These are phyloP conservation scores for Ustilago curta DNA, from an alignment of 1,284 basidiomycete genomes.

Conservation along the genomic window DNA sequence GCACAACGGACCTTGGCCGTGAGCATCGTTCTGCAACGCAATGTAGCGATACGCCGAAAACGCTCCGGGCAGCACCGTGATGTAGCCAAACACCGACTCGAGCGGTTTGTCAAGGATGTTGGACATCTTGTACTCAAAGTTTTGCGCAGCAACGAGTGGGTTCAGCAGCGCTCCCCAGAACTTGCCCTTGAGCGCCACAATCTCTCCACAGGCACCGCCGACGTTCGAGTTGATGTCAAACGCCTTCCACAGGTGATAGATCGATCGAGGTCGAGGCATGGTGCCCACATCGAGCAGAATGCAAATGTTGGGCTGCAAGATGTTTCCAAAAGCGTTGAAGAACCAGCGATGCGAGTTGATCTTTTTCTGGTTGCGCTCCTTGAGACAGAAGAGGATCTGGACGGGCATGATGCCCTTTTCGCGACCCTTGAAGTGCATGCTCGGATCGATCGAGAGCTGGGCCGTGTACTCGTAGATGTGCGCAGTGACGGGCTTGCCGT, in stretches of 20 bases:
- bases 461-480: conserved; percentile 83
- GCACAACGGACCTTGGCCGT: conserved; percentile 86
- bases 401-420: conserved; percentile 83
- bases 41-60: conserved; percentile 86
- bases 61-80: conserved; percentile 90
- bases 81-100: conserved; percentile 83
- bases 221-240: conserved; percentile 96
- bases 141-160: conserved; percentile 77
- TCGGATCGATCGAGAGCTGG: conserved; percentile 82
- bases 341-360: conserved; percentile 84
- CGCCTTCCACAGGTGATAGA: conserved; percentile 96
- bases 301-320: conserved; percentile 82
- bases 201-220: conserved; percentile 96
- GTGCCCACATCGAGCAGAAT: conserved; percentile 95
- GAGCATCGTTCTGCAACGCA: conserved; percentile 85
- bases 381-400: conserved; percentile 84
- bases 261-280: conserved; percentile 75
- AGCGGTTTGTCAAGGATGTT: conserved; percentile 74
- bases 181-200: conserved; percentile 89
- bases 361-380: conserved; percentile 70
- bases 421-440: conserved; percentile 83
- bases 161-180: conserved; percentile 74
- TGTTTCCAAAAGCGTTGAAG: conserved; percentile 70
- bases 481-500: conserved; percentile 84
- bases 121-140: conserved; percentile 69